Evolutionary conservation across 805 yeast genomes (phyloP).

Genomic region (Priceomyces fermenticarens): DNA sequence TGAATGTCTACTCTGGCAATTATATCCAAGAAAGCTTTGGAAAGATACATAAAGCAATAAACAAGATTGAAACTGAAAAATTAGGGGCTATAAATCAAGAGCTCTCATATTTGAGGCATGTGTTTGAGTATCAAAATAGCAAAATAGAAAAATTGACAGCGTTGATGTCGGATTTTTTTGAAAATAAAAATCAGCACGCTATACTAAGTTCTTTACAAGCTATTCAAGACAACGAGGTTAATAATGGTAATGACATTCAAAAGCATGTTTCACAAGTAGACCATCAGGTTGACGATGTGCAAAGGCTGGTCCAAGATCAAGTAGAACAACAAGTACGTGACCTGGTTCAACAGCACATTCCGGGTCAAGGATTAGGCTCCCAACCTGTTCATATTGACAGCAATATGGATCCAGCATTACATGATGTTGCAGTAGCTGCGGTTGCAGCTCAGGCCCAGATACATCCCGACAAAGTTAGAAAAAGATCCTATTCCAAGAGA

Average conservation of each 20-base stretch:
- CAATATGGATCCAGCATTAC: conserved; percentile 42
- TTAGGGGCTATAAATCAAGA: conserved; percentile 24
- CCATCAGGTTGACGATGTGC: conserved; percentile 16
- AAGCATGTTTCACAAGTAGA: conserved; percentile 19
- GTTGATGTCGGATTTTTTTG: conserved; percentile 30
- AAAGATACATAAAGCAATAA: conserved; percentile 8
- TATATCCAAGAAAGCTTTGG: conserved; percentile 10
- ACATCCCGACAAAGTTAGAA: conserved; percentile 9
- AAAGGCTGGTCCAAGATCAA: conserved; percentile 8
- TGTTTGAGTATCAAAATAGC: conserved; percentile 34
- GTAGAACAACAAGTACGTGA: conserved; percentile 8
- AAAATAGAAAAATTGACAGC: conserved; percentile 37
- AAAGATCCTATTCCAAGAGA: conserved; percentile 9
- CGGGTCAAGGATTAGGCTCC: conserved; percentile 4
- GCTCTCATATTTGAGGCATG: conserved; percentile 31
- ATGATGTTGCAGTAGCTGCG: conserved; percentile 38
- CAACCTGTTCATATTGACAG: conserved; percentile 24
- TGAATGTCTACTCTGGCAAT: conserved; percentile 5
- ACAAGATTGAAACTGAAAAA: conserved; percentile 27
- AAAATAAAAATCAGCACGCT: conserved; percentile 23
- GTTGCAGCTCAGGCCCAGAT: conserved; percentile 26
- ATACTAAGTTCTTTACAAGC: conserved; percentile 28
- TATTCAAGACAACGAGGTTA: conserved; percentile 20
- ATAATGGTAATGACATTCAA: conserved; percentile 18
- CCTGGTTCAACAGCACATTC: conserved; percentile 8